Evolutionary conservation across 2,329 filamentous ascomycete species (phyloP), one percentile per base, ranked within the genome.

Genomic region (Didymella exigua): DNA sequence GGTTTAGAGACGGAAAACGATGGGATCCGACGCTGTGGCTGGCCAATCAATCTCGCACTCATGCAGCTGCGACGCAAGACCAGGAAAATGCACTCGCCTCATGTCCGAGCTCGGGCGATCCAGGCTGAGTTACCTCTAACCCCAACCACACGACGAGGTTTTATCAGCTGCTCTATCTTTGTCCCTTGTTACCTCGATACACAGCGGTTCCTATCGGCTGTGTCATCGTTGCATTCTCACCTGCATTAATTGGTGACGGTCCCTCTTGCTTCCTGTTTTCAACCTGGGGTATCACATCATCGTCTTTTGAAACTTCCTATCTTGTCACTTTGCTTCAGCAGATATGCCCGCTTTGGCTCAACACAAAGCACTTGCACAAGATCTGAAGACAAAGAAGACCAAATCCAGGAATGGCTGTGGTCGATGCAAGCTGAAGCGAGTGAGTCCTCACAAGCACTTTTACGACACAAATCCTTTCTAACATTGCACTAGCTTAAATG

Each of bases 401-500:
- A 74, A 74, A 55, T 70, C 67, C 36, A 66, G 71, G 48, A 74
- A 74, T 43, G 71, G 71, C 23, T 74, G 71, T 41, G 63, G 66
- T 29, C 62, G 71, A 44, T 74, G 71, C 62, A 74, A 74, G 43
- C 60, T 71, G 47, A 74, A 74, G 62, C 62, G 71, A 60, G 71
- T 74, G 63, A 51, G 47, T 52, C 26, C 11, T 37, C 34, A 42
- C 38, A 29, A 26, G 26, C n/a, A 29, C 52, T 44, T 31, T 38
- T 14, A 38, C 41, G 9, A 30, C 5, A 13, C 31, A 26, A 11
- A 43, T 46, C 33, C 16, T 31, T 16, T n/a, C 63, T 73, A 48
- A 73, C 60, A 34, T 29, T 30, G n/a, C 13, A 33, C 37, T 42
- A 75, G 74, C 65, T 76, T 53, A 79, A 79, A 66, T 80, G 78